These are phyloP conservation scores for Manihot esculenta DNA, from an alignment of 441 rosid species.

Conservation along the genomic window DNA sequence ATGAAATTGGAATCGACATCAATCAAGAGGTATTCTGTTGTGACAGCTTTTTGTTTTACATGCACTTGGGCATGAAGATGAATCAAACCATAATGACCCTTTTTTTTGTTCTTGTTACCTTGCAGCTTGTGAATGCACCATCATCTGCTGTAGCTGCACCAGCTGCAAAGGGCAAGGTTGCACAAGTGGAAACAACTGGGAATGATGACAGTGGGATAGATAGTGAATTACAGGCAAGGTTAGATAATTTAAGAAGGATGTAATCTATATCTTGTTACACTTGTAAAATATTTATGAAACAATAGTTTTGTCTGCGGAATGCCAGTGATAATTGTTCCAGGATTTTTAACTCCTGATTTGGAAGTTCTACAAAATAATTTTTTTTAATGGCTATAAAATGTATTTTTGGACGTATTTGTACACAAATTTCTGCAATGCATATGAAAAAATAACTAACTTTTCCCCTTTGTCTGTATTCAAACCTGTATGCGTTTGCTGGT, in stretches of 20 bases:
- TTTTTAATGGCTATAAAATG: too few species aligned
- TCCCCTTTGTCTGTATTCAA: background rate
- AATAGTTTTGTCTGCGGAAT: slow-evolving; percentile 25
- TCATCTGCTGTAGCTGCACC: slow-evolving; percentile 75
- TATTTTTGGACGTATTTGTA: background rate
- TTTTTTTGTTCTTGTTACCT: background rate
- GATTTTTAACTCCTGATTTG: slow-evolving; percentile 11
- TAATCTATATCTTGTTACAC: slow-evolving; percentile 23
- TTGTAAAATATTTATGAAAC: slow-evolving; percentile 30
- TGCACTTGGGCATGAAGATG: background rate
- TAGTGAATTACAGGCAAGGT: slow-evolving; percentile 80
- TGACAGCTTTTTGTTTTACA: background rate
- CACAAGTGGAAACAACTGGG: slow-evolving; percentile 41
- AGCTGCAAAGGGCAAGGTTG: slow-evolving; percentile 65
- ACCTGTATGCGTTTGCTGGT: background rate
- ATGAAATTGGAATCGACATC: slow-evolving; percentile 85
- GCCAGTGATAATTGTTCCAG: slow-evolving; percentile 17
- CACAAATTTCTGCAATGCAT: background rate
- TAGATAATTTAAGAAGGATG: slow-evolving; percentile 82
- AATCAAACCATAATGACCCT: background rate
- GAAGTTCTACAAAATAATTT: slow-evolving; percentile 1
- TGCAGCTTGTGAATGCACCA: slow-evolving; percentile 87
- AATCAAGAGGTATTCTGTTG: slow-evolving; percentile 68
- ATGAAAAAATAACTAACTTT: background rate
- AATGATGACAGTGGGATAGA: slow-evolving; percentile 71